Conservation (phyloP, 352 stramenopile genomes). For the Thraustotheca clavata region DNA sequence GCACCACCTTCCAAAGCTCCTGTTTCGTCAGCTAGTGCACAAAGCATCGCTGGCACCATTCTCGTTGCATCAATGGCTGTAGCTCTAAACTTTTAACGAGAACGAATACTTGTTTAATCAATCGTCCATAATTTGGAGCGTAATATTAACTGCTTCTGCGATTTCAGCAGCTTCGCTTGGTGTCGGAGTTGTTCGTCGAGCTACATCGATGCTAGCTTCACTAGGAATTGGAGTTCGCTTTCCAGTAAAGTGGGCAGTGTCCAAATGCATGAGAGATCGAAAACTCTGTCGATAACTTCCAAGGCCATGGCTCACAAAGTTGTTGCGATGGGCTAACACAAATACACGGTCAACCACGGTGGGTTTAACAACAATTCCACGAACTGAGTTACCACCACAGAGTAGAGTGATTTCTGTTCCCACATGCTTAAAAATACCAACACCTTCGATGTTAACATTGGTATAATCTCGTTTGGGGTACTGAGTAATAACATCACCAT, state of each 20-base stretch:
- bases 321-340: slow-evolving; percentile 10
- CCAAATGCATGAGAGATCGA: slow-evolving; percentile 1
- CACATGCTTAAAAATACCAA: slow-evolving; percentile 25
- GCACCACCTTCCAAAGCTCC: no score
- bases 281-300: slow-evolving; percentile 17
- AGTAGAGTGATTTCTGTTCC: slow-evolving; percentile 23
- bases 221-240: no score
- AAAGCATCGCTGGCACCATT: no score
- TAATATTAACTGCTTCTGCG: no score
- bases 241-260: neutral
- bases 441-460: neutral
- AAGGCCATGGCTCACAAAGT: neutral
- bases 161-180: no score
- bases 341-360: slow-evolving; percentile 13
- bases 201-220: no score
- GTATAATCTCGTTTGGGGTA: slow-evolving; percentile 23
- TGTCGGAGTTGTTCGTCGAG: no score
- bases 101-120: no score
- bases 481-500: slow-evolving; percentile 25
- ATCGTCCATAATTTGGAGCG: no score
- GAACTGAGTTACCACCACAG: neutral
- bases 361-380: neutral
- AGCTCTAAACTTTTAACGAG: no score
- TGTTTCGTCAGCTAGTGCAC: no score
- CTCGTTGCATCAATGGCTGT: no score